These are phyloP conservation scores for Leucocoprinus leucothites DNA, from an alignment of 768 basidiomycete genomes.

Conservation along the genomic window DNA sequence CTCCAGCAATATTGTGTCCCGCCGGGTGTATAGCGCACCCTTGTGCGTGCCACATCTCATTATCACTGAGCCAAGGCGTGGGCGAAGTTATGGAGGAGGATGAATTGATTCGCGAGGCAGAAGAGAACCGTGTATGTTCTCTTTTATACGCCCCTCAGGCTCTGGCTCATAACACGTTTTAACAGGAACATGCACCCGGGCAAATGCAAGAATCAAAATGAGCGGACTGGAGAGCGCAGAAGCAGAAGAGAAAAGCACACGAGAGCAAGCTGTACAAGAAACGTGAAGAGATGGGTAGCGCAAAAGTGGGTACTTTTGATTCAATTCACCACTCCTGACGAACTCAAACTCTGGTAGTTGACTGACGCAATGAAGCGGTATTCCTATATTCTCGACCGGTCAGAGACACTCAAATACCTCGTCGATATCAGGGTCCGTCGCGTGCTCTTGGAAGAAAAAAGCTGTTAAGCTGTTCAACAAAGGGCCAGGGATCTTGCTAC, in stretches of 20 bases:
- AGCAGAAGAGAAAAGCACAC: constrained; percentile 57
- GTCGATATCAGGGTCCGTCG: constrained; percentile 85
- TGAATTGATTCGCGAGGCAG: constrained; percentile 55
- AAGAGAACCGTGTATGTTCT: constrained; percentile 32
- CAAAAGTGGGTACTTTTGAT: constrained; percentile 51
- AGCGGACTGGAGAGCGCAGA: constrained; percentile 34
- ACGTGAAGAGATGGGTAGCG: constrained; percentile 84
- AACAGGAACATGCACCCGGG: constrained; percentile 17
- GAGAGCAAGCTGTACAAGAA: constrained; percentile 68
- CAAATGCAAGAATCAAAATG: constrained; percentile 30
- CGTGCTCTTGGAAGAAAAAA: neutral
- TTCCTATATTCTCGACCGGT: constrained; percentile 96
- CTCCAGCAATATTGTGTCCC: too few relatives aligned
- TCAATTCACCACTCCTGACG: neutral
- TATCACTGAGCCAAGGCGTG: constrained; percentile 55
- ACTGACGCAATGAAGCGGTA: constrained; percentile 97
- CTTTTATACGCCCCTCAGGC: constrained; percentile 1
- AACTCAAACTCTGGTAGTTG: constrained; percentile 45
- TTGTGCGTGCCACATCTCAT: constrained; percentile 1
- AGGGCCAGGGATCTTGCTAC: constrained; percentile 90
- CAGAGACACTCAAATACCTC: constrained; percentile 97
- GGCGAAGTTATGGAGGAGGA: constrained; percentile 59
- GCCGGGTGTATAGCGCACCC: neutral
- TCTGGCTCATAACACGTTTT: constrained; percentile 6
- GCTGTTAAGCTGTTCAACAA: constrained; percentile 31